These are phyloP conservation scores for Schizosaccharomyces cryophilus DNA, from an alignment of 805 yeast species.

Conservation along the genomic window DNA sequence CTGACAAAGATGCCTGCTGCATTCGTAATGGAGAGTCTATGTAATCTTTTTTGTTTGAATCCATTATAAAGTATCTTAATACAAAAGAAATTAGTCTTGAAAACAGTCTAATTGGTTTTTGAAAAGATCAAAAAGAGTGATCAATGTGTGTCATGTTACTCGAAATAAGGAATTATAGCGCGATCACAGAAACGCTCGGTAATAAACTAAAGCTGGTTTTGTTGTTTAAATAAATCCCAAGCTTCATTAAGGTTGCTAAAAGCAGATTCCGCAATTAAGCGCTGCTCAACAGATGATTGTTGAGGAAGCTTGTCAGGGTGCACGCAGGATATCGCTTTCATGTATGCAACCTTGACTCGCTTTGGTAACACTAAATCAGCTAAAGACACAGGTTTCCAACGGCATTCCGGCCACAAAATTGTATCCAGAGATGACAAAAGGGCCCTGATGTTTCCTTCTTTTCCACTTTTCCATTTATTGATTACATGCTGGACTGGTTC, in stretches of 20 bases:
- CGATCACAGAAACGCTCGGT: neutral
- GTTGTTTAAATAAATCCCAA: conserved; percentile 60
- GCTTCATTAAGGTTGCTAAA: conserved; percentile 65
- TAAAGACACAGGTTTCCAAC: conserved; percentile 42
- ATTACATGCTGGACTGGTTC: conserved; percentile 37
- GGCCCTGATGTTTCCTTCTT: conserved; percentile 59
- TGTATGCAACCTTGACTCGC: conserved; percentile 61
- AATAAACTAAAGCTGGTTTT: conserved; percentile 16
- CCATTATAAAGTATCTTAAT: neutral
- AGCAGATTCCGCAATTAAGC: conserved; percentile 67
- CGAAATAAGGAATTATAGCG: neutral
- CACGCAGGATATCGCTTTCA: conserved; percentile 55
- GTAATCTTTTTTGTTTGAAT: neutral
- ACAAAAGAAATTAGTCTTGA: neutral
- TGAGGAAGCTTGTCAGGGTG: conserved; percentile 52
- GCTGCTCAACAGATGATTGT: conserved; percentile 37
- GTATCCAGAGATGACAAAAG: conserved; percentile 43
- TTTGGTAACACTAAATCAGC: conserved; percentile 70
- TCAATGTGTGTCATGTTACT: neutral
- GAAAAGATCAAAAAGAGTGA: no score
- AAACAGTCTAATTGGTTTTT: neutral
- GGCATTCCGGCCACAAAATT: conserved; percentile 40
- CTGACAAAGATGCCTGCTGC: neutral
- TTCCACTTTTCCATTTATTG: conserved; percentile 42
- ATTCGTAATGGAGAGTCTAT: neutral